These are phyloP conservation scores for Stachybotrys chlorohalonatus DNA, from an alignment of 2,329 filamentous ascomycete genomes.

Conservation along the genomic window DNA sequence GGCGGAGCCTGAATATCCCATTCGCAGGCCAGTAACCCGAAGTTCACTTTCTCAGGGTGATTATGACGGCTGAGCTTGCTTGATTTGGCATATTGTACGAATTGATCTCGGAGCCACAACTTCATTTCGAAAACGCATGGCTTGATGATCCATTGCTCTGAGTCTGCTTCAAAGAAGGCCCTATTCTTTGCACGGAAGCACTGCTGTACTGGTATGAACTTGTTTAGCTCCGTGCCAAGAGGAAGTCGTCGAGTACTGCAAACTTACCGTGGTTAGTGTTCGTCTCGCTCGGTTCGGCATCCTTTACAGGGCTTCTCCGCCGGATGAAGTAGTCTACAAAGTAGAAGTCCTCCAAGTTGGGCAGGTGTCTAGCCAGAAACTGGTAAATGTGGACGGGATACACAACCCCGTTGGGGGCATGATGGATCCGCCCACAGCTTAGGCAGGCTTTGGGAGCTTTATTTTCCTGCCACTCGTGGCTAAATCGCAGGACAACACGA, in stretches of 20 bases:
- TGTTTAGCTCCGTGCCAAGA: not conserved
- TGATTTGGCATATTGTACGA: conserved; percentile 24
- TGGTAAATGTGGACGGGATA: conserved; percentile 33
- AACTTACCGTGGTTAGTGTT: not conserved
- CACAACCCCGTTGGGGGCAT: conserved; percentile 12
- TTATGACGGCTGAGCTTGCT: conserved; percentile 21
- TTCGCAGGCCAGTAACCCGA: conserved; percentile 32
- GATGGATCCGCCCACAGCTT: conserved; percentile 22
- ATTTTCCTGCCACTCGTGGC: conserved; percentile 29
- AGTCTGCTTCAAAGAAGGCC: conserved; percentile 24
- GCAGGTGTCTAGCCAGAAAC: conserved; percentile 30
- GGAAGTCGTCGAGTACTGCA: not conserved
- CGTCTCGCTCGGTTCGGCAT: no score
- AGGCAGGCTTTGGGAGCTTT: conserved; percentile 16
- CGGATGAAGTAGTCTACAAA: conserved; percentile 30
- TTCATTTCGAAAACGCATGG: conserved; percentile 24
- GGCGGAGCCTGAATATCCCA: conserved; percentile 13
- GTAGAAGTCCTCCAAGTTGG: conserved; percentile 32
- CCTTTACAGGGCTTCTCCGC: conserved; percentile 11
- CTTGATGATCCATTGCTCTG: conserved; percentile 23
- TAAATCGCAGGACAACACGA: conserved; percentile 32
- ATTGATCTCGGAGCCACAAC: conserved; percentile 28
- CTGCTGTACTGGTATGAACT: not conserved
- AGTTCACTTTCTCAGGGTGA: conserved; percentile 26
- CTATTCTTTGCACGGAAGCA: conserved; percentile 5